phyloP scores from a whole-genome alignment of 1,139 yeast genomes.

The Pichia sp. region DNA sequence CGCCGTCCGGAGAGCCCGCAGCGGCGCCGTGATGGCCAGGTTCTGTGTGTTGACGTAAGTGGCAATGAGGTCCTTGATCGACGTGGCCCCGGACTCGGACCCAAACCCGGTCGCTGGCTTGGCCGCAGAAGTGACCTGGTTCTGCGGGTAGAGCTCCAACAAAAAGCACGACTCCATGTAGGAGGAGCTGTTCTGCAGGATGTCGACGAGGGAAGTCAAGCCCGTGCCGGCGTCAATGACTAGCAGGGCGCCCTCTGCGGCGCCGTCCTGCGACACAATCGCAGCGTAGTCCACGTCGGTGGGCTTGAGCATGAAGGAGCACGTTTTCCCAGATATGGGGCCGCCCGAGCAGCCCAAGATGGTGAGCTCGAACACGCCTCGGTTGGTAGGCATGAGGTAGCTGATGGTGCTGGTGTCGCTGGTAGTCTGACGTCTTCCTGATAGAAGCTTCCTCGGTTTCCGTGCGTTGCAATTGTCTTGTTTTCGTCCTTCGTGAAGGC shows the following conservation, averaged over 20 bases:
- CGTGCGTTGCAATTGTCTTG: neutral
- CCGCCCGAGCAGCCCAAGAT: constrained; percentile 78
- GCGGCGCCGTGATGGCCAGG: constrained; percentile 6
- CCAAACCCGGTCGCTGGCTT: neutral
- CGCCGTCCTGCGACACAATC: neutral
- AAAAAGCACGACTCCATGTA: constrained; percentile 12
- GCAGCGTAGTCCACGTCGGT: constrained; percentile 35
- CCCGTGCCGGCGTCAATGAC: constrained; percentile 84
- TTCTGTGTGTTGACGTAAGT: constrained; percentile 4
- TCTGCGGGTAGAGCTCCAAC: constrained; percentile 25
- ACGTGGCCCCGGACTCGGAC: neutral
- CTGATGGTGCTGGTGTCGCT: too few species aligned
- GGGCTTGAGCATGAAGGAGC: constrained; percentile 64
- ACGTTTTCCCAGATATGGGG: constrained; percentile 63
- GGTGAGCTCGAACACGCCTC: constrained; percentile 36
- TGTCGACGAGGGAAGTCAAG: constrained; percentile 50
- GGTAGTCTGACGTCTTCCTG: too few species aligned
- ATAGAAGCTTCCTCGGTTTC: neutral
- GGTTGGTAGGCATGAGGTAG: constrained; percentile 17
- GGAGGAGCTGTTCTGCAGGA: constrained; percentile 34
- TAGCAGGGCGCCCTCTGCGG: constrained; percentile 39
- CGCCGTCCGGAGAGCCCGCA: constrained; percentile 1
- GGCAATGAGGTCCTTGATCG: neutral
- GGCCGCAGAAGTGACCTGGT: constrained; percentile 10
- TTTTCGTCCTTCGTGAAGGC: too few species aligned